Evolutionary conservation across 2,329 filamentous ascomycete species (phyloP).

Genomic region (Aspergillus quadrilineatus): DNA sequence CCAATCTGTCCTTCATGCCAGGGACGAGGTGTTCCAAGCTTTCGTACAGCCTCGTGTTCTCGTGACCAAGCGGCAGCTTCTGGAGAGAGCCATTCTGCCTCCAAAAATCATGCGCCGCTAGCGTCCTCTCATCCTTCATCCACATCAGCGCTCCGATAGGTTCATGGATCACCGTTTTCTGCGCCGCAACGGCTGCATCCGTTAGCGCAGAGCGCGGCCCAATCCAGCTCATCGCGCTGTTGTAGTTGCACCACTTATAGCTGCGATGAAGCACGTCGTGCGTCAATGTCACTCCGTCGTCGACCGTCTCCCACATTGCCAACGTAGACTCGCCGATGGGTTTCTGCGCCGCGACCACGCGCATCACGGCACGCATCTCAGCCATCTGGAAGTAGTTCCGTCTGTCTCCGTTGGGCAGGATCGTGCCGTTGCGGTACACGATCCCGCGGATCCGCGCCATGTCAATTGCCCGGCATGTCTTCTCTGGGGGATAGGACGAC

Average conservation of each 20-base stretch:
- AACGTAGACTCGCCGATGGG: constrained; percentile 16
- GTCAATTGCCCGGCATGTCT: constrained; percentile 21
- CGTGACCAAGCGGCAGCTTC: neutral
- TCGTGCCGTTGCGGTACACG: constrained; percentile 33
- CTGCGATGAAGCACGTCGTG: constrained; percentile 38
- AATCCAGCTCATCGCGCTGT: constrained; percentile 39
- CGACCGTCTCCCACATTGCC: constrained; percentile 36
- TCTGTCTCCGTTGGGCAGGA: constrained; percentile 30
- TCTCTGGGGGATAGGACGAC: constrained; percentile 30
- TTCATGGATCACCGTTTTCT: constrained; percentile 19
- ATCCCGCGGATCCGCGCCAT: constrained; percentile 30
- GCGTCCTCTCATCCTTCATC: constrained; percentile 37
- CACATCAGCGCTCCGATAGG: constrained; percentile 42
- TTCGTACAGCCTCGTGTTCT: neutral
- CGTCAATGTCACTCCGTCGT: constrained; percentile 29
- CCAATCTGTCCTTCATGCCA: constrained; percentile 5
- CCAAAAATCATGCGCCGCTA: constrained; percentile 38
- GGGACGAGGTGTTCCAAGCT: constrained; percentile 10
- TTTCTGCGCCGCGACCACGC: constrained; percentile 18
- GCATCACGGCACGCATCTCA: constrained; percentile 24
- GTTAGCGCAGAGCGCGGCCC: constrained; percentile 29
- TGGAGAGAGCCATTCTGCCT: constrained; percentile 20
- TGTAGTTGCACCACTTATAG: constrained; percentile 40
- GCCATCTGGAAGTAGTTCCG: constrained; percentile 39
- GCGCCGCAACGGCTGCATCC: constrained; percentile 25